Base-by-base conservation (phyloP, 257 asterid genomes). In the Echium plantagineum region DNA sequence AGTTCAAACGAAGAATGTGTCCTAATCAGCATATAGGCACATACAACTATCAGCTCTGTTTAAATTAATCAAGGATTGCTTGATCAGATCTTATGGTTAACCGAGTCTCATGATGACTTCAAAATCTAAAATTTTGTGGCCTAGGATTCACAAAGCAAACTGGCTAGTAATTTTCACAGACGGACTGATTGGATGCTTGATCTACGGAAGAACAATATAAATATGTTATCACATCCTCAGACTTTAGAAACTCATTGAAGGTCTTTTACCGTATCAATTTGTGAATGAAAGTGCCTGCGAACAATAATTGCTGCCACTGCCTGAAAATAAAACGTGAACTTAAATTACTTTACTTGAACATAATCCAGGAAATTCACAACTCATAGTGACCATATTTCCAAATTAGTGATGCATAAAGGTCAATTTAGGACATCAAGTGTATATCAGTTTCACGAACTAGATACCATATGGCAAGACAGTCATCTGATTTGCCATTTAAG, bases 271-370 rank as follows among this genome's bases (percentile, higher is more conserved):
- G 90, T 78, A 74, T 88, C 97, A 70, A 91, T 88, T 65, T 85
- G 90, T 6, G 94, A 82, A 68, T 78, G 69, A 74, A 91, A 91
- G 71, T 91, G 94, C 81, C 88, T 85, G 58, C 66, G 83, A 66
- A 84, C 98, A 66, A 86, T 65, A 67, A 86, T 81, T 71, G 81
- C 87, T 51, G 98, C 90, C 30, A 91, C 89, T 26, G 89, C 98
- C 98, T 91, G 94, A 62, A 51, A 73, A 26, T 28, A 55, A 13
- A 52, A 68, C 57, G 55, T 6, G 51, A n/a, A 61, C 49, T 65
- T 65, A 66, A 68, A 64, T 78, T 51, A 26, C 60, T 55, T 24
- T 47, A 24, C 26, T 24, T 24, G 26, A 24, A 24, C 26, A 24
- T 24, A 24, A 24, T 24, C 26, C 26, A 24, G 26, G 26, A 24